phyloP scores from a whole-genome alignment of 768 basidiomycete genomes.

The Podaxis sp. region DNA sequence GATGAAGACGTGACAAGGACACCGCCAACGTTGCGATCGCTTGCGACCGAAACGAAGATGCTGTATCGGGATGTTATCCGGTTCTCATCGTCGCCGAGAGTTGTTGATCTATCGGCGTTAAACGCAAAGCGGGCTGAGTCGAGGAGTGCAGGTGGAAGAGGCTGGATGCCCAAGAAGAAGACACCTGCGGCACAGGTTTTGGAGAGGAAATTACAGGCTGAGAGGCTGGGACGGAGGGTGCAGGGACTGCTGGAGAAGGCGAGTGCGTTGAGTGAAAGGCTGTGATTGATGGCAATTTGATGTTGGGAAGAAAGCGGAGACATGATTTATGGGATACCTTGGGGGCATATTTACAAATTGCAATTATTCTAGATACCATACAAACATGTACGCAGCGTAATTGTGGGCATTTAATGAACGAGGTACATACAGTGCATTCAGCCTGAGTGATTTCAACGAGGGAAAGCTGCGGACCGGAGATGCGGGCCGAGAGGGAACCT shows the following conservation, averaged over 20 bases:
- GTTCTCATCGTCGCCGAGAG: slow-evolving; percentile 77
- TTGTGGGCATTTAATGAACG: neutral
- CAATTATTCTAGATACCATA: neutral
- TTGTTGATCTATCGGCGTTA: slow-evolving; percentile 79
- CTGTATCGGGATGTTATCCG: slow-evolving; percentile 88
- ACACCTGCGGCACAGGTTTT: slow-evolving; percentile 80
- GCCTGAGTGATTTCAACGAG: neutral
- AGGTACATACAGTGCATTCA: neutral
- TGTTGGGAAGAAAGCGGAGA: neutral
- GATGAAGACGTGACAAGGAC: slow-evolving; percentile 28
- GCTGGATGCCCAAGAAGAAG: slow-evolving; percentile 81
- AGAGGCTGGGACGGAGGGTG: slow-evolving; percentile 67
- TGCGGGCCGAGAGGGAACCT: slow-evolving; percentile 10
- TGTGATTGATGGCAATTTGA: slow-evolving; percentile 1
- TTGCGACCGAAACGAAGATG: slow-evolving; percentile 80
- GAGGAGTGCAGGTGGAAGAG: slow-evolving; percentile 41
- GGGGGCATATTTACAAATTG: neutral
- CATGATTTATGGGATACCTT: neutral
- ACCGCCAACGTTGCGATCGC: slow-evolving; percentile 58
- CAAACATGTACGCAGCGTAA: neutral
- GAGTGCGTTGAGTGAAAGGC: slow-evolving; percentile 33
- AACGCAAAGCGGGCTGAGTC: slow-evolving; percentile 52
- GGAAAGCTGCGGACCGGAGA: neutral
- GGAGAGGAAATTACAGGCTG: slow-evolving; percentile 76
- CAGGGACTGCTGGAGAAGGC: slow-evolving; percentile 71